Evolutionary conservation across 2,329 filamentous ascomycete species (phyloP).

Genomic region (Neonectria ditissima): DNA sequence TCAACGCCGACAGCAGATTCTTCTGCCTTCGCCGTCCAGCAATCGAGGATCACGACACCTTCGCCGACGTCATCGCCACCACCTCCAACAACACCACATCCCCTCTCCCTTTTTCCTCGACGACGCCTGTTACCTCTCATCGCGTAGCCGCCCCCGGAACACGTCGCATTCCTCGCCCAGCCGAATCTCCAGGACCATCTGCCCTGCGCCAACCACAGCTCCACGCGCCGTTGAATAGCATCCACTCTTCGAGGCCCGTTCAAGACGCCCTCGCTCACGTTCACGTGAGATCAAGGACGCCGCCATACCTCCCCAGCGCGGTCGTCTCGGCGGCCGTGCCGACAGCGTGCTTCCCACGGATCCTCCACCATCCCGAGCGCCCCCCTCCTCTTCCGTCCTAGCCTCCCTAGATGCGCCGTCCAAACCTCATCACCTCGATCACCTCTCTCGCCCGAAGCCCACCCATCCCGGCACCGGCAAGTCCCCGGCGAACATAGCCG

Average conservation of each 20-base stretch:
- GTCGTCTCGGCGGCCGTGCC: conserved; percentile 61
- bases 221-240: conserved; percentile 33
- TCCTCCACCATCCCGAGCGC: conserved; percentile 55
- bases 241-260: conserved; percentile 23
- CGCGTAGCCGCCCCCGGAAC: background rate
- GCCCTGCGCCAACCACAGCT: conserved; percentile 34
- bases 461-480: conserved; percentile 43
- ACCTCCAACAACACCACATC: conserved; percentile 8
- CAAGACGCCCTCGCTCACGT: conserved; percentile 36
- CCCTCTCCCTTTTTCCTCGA: background rate
- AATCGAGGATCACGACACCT: conserved; percentile 23
- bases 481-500: conserved; percentile 30
- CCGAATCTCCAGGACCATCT: conserved; percentile 17
- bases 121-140: conserved; percentile 14
- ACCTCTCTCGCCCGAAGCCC: conserved; percentile 48
- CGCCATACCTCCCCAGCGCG: conserved; percentile 51
- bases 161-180: conserved; percentile 13
- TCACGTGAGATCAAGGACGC: conserved; percentile 39
- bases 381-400: conserved; percentile 37
- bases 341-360: conserved; percentile 59
- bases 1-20: conserved; percentile 40
- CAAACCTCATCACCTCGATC: conserved; percentile 45
- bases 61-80: background rate
- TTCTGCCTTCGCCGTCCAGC: conserved; percentile 33
- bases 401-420: conserved; percentile 47